These are phyloP conservation scores for Podila epigama DNA, from an alignment of 192 early-diverging fungal genomes.

Conservation along the genomic window DNA sequence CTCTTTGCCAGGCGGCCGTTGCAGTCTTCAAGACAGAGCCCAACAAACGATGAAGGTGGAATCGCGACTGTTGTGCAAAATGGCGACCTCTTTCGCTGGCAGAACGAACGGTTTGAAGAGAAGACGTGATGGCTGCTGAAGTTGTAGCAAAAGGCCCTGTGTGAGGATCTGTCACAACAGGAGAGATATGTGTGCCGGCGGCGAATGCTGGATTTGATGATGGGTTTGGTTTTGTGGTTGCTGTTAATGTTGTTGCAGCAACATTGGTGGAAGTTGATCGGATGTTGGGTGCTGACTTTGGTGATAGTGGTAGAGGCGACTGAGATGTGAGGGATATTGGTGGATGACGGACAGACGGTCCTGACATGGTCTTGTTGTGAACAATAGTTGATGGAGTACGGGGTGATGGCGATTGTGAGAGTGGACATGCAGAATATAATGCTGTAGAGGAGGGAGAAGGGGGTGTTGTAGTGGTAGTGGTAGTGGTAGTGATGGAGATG, in stretches of 20 bases:
- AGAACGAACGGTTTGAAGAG: background rate
- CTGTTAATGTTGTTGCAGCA: background rate
- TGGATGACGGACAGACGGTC: background rate
- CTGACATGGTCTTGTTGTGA: background rate
- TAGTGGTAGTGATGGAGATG: background rate
- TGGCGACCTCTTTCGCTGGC: background rate
- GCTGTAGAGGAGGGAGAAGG: background rate
- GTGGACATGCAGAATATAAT: background rate
- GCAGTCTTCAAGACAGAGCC: background rate
- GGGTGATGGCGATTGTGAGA: background rate
- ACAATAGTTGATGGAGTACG: background rate
- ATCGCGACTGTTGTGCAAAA: background rate
- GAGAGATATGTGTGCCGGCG: background rate
- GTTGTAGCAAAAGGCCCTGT: background rate
- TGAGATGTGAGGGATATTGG: background rate
- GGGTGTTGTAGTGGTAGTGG: background rate
- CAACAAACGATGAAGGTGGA: background rate
- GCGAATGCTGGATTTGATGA: background rate
- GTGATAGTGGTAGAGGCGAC: background rate
- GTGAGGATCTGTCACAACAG: too few relatives aligned
- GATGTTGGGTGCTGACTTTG: background rate
- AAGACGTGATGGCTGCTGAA: background rate
- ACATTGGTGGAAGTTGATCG: background rate
- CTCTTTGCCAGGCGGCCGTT: too few relatives aligned
- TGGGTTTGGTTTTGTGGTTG: background rate